Conservation (phyloP, 2,329 filamentous ascomycete genomes). For the Alternaria alternata region DNA sequence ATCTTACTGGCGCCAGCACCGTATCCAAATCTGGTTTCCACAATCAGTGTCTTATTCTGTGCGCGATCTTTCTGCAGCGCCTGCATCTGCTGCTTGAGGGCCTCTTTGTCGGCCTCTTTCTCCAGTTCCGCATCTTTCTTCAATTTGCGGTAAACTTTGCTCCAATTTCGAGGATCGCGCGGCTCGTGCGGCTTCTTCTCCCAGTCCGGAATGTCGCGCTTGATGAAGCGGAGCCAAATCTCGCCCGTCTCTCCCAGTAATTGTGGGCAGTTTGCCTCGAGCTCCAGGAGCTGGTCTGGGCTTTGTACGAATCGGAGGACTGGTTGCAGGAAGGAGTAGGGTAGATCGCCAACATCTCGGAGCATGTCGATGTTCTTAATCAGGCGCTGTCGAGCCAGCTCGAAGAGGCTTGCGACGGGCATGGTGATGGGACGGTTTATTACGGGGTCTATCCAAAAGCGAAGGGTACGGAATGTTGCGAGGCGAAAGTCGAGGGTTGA, state of each 20-base stretch:
- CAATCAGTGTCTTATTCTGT: slow-evolving; percentile 43
- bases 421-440: slow-evolving; percentile 26
- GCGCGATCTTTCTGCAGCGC: slow-evolving; percentile 42
- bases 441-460: neutral
- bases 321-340: slow-evolving; percentile 70
- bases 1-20: slow-evolving; percentile 27
- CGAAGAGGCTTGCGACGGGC: slow-evolving; percentile 49
- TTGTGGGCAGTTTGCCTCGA: slow-evolving; percentile 81
- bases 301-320: slow-evolving; percentile 77
- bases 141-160: slow-evolving; percentile 71
- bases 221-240: slow-evolving; percentile 82
- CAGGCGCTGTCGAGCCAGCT: slow-evolving; percentile 52
- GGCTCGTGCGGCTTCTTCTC: slow-evolving; percentile 70
- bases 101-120: slow-evolving; percentile 42
- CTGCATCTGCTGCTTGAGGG: slow-evolving; percentile 42
- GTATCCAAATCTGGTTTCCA: slow-evolving; percentile 37
- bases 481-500: neutral
- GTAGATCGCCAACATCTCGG: slow-evolving; percentile 74
- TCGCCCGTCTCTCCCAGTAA: slow-evolving; percentile 73
- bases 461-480: neutral
- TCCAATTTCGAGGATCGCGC: slow-evolving; percentile 73
- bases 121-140: slow-evolving; percentile 52
- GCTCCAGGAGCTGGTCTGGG: slow-evolving; percentile 72
- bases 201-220: slow-evolving; percentile 75
- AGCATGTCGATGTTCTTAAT: slow-evolving; percentile 59